Percentiles rank a stretch among this genome's conserved stretches.
These are phyloP conservation scores for Massarina eburnea DNA, from an alignment of 2,329 filamentous ascomycete genomes.

Conservation along the genomic window DNA sequence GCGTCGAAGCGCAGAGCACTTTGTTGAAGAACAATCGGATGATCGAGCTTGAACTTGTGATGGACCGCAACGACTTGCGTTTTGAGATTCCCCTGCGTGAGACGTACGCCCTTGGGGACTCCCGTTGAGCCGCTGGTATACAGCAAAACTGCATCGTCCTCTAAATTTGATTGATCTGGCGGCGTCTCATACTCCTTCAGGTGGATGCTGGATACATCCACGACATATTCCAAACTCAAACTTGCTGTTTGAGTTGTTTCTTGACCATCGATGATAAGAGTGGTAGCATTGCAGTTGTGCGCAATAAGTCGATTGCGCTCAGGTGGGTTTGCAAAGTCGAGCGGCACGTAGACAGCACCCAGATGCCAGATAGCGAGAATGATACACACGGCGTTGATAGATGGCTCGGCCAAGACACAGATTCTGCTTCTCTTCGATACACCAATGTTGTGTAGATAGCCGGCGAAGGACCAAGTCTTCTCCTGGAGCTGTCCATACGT, in stretches of 20 bases:
- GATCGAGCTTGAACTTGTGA: not conserved
- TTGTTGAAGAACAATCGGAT: conserved; percentile 46
- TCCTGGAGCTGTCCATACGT: conserved; percentile 1
- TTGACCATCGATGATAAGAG: conserved; percentile 30
- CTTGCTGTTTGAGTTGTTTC: conserved; percentile 18
- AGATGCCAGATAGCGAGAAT: conserved; percentile 47
- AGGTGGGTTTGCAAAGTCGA: conserved; percentile 35
- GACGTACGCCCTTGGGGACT: conserved; percentile 5
- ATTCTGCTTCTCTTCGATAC: conserved; percentile 22
- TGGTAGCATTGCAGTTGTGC: conserved; percentile 26
- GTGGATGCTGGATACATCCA: not conserved
- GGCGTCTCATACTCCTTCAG: conserved; percentile 43
- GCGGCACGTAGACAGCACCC: conserved; percentile 40
- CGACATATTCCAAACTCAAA: conserved; percentile 14
- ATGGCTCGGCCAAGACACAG: conserved; percentile 46
- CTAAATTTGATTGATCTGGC: too few species aligned
- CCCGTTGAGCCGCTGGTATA: conserved; percentile 14
- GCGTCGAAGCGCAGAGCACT: conserved; percentile 45
- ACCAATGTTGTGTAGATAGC: not conserved
- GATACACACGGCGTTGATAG: conserved; percentile 38
- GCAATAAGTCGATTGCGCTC: conserved; percentile 36
- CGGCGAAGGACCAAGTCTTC: not conserved
- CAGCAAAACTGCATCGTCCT: not conserved
- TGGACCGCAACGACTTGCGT: not conserved
- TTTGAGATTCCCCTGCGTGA: not conserved